A percentile compares a stretch with the other conserved stretches of the same genome.
Evolutionary conservation across 441 rosid genomes (phyloP).

Genomic region (Croton setiger): DNA sequence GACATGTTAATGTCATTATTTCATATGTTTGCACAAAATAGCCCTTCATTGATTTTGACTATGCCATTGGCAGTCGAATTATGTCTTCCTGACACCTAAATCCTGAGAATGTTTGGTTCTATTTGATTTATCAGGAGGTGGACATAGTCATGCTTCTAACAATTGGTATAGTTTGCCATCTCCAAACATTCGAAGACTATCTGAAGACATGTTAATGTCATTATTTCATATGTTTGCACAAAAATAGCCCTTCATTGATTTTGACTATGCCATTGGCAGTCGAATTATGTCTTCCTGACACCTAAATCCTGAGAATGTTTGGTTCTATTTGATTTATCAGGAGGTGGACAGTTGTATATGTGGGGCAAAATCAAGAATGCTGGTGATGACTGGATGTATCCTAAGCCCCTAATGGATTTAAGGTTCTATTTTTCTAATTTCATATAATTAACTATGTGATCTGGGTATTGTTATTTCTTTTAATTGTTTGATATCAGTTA

Average conservation of each 20-base stretch:
- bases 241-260: background rate
- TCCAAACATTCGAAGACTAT: background rate
- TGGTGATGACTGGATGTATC: conserved; percentile 99
- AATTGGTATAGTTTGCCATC: background rate
- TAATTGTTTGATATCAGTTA: background rate
- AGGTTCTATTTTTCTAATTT: conserved; percentile 45
- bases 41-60: background rate
- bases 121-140: conserved; percentile 62
- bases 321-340: conserved; percentile 35
- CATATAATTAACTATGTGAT: background rate
- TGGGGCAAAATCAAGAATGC: conserved; percentile 94
- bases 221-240: background rate
- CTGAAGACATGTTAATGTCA: background rate
- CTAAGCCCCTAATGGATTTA: conserved; percentile 96
- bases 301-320: background rate
- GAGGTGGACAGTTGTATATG: conserved; percentile 98
- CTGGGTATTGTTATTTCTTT: background rate
- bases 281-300: background rate
- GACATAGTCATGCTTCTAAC: no score
- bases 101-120: background rate
- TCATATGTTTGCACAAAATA: background rate
- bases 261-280: conserved; percentile 1
- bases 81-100: background rate
- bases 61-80: background rate
- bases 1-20: background rate